phyloP scores from a whole-genome alignment of 495 filamentous ascomycete genomes.

The Penicillium robsamsonii region DNA sequence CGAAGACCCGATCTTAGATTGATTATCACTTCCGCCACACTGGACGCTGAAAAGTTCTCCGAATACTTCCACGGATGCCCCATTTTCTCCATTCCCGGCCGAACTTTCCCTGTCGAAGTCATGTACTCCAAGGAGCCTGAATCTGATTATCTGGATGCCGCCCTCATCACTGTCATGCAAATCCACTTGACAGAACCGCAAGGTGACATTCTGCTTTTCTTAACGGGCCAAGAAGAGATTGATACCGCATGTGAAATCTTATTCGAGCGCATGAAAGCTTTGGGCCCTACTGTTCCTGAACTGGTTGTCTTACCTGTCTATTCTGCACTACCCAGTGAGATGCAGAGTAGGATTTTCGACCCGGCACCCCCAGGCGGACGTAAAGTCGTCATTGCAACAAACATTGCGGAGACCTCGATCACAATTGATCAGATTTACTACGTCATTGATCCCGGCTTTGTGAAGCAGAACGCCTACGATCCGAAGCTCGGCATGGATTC shows the following conservation, averaged over 20 bases:
- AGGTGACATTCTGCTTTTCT: slow-evolving; percentile 92
- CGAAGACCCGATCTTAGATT: slow-evolving; percentile 82
- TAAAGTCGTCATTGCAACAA: slow-evolving; percentile 97
- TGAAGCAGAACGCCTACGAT: slow-evolving; percentile 97
- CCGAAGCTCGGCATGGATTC: slow-evolving; percentile 98
- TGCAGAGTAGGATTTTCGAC: slow-evolving; percentile 93
- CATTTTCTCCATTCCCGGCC: slow-evolving; percentile 93
- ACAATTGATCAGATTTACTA: slow-evolving; percentile 98
- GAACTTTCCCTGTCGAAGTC: slow-evolving; percentile 92
- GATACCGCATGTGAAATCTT: slow-evolving; percentile 90
- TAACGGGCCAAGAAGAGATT: slow-evolving; percentile 98
- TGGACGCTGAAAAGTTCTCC: slow-evolving; percentile 97
- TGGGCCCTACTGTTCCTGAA: slow-evolving; percentile 88
- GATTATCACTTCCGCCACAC: slow-evolving; percentile 92
- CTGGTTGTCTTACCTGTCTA: slow-evolving; percentile 94
- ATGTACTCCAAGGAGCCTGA: slow-evolving; percentile 94
- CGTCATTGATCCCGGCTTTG: slow-evolving; percentile 95
- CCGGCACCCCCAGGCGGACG: slow-evolving; percentile 82
- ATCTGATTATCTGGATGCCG: slow-evolving; percentile 94
- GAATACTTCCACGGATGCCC: slow-evolving; percentile 92
- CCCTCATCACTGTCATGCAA: slow-evolving; percentile 94
- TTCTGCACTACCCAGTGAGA: slow-evolving; percentile 85
- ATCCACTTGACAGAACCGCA: slow-evolving; percentile 89
- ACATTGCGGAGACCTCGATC: slow-evolving; percentile 97
- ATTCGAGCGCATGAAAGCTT: slow-evolving; percentile 92